A percentile compares a stretch with the other conserved stretches of the same genome.
These are phyloP conservation scores for Colletotrichum sp. DNA, from an alignment of 2,329 filamentous ascomycete species.

Conservation along the genomic window DNA sequence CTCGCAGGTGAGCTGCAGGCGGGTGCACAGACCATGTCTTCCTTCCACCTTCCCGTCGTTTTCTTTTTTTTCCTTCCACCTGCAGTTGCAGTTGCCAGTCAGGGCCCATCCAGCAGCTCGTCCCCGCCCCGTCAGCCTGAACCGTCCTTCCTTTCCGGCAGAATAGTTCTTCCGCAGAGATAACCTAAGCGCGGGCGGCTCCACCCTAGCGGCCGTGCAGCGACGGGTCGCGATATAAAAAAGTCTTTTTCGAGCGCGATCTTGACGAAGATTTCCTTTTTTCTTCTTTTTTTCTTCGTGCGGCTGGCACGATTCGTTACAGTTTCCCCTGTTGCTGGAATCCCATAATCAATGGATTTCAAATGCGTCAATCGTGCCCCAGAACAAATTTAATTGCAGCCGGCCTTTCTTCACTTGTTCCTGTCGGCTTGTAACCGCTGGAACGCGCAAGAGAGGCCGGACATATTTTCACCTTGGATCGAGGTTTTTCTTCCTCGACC, in stretches of 20 bases:
- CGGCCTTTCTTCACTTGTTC: conserved; percentile 45
- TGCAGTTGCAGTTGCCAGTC: background rate
- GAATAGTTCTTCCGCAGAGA: background rate
- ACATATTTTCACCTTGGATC: conserved; percentile 37
- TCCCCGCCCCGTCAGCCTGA: background rate
- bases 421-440: background rate
- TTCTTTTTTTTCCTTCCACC: background rate
- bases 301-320: conserved; percentile 70
- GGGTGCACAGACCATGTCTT: background rate
- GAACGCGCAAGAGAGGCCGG: conserved; percentile 40
- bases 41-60: background rate
- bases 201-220: conserved; percentile 6
- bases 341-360: conserved; percentile 60
- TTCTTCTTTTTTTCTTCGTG: conserved; percentile 72
- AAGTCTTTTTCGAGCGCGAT: background rate
- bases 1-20: background rate
- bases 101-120: background rate
- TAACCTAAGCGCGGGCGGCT: background rate
- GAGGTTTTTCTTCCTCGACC: background rate
- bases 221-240: conserved; percentile 16
- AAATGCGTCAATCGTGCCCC: conserved; percentile 79
- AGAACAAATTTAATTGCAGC: conserved; percentile 83
- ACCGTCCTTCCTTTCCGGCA: background rate
- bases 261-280: conserved; percentile 32
- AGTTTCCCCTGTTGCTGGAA: conserved; percentile 82